Conservation (phyloP, 2,329 filamentous ascomycete species). For the Lachnellula occidentalis region DNA sequence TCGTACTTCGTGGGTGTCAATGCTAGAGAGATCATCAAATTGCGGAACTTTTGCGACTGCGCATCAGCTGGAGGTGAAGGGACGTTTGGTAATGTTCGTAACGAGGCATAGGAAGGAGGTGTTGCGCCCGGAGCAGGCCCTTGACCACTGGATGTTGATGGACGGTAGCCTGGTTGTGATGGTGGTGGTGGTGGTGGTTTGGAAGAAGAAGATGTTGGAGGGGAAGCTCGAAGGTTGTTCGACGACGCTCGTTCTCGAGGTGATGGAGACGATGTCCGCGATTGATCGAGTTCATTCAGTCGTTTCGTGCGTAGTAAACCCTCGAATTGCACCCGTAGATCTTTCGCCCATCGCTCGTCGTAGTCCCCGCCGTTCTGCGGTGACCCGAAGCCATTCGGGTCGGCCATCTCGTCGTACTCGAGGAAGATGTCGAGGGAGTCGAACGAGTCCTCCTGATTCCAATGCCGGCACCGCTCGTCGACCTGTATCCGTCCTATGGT, state of each 20-base stretch:
- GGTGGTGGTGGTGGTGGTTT: constrained; percentile 22
- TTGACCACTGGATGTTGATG: constrained; percentile 43
- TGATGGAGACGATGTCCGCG: constrained; percentile 53
- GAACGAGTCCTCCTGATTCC: constrained; percentile 15
- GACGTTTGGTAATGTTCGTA: constrained; percentile 60
- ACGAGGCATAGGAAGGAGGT: constrained; percentile 55
- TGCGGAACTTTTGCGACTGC: constrained; percentile 69
- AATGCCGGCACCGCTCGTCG: constrained; percentile 7
- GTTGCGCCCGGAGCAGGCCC: constrained; percentile 28
- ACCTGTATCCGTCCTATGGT: constrained; percentile 10
- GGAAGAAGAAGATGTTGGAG: constrained; percentile 28
- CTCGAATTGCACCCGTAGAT: constrained; percentile 79
- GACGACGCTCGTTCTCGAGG: constrained; percentile 49
- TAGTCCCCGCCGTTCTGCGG: constrained; percentile 29
- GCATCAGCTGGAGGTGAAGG: constrained; percentile 72
- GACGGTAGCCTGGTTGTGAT: constrained; percentile 34
- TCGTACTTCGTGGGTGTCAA: constrained; percentile 90
- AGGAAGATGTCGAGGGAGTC: constrained; percentile 21
- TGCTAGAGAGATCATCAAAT: constrained; percentile 78
- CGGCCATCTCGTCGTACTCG: constrained; percentile 25
- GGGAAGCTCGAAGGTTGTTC: constrained; percentile 37
- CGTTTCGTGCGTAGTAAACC: constrained; percentile 80
- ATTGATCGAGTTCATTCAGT: constrained; percentile 72
- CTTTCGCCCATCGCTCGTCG: constrained; percentile 71
- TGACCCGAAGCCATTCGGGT: constrained; percentile 17